Evolutionary conservation across 345 rosid species (phyloP).

Genomic region (Populus pruinosa): DNA sequence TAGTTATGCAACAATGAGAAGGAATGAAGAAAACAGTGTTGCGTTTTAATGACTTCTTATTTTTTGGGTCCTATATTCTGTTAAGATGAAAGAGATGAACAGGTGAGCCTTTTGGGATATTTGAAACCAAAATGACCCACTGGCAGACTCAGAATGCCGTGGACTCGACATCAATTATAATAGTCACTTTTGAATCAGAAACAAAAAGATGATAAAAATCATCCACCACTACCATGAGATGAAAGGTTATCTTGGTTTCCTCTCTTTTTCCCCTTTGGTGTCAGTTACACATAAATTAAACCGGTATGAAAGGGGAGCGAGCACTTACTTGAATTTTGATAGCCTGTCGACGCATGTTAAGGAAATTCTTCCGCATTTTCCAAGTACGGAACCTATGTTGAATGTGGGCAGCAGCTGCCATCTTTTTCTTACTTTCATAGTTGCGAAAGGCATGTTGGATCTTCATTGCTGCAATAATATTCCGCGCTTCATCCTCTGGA

Average conservation of each 20-base stretch:
- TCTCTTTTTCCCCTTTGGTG: neutral
- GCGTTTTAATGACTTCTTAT: neutral
- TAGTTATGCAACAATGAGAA: neutral
- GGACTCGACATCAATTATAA: neutral
- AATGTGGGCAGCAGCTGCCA: conserved; percentile 80
- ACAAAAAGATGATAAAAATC: neutral
- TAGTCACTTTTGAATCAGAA: neutral
- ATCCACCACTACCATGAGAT: neutral
- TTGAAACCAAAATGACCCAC: neutral
- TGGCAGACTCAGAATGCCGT: neutral
- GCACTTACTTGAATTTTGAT: conserved; percentile 78
- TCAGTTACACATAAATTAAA: neutral
- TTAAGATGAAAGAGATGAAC: neutral
- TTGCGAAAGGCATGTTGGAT: conserved; percentile 94
- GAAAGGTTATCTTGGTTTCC: neutral
- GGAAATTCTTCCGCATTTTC: conserved; percentile 69
- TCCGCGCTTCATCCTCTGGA: conserved; percentile 65
- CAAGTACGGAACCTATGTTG: conserved; percentile 87
- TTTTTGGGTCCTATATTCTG: neutral
- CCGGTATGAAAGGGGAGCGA: conserved; percentile 2
- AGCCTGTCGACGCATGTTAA: conserved; percentile 69
- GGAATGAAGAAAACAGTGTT: neutral
- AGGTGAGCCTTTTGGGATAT: neutral
- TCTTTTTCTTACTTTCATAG: conserved; percentile 53
- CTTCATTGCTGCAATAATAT: conserved; percentile 84